A percentile compares a stretch with the other conserved stretches of the same genome.
Conservation (phyloP, 805 yeast genomes). For the Ogataea minuta region DNA sequence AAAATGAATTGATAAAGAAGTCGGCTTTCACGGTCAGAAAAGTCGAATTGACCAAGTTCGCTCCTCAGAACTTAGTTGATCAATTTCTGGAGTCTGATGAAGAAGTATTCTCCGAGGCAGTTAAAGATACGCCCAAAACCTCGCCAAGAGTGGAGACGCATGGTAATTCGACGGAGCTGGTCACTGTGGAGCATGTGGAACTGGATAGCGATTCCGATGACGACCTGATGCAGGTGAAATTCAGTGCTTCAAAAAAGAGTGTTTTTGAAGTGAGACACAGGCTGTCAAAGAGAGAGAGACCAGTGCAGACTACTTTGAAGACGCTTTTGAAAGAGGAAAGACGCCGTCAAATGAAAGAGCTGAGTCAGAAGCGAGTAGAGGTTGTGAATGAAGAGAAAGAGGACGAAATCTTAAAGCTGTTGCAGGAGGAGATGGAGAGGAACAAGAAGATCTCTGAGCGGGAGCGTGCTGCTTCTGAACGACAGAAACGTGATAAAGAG, state of each 20-base stretch:
- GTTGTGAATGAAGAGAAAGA: slow-evolving; percentile 12
- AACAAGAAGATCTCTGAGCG: slow-evolving; percentile 15
- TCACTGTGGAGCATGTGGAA: slow-evolving; percentile 9
- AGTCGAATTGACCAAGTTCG: slow-evolving; percentile 22
- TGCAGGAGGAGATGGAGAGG: slow-evolving; percentile 24
- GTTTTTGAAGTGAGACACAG: slow-evolving; percentile 18
- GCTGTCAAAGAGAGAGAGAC: slow-evolving; percentile 13
- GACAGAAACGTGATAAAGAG: slow-evolving; percentile 11
- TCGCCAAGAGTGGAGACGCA: slow-evolving; percentile 16
- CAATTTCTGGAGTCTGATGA: slow-evolving; percentile 23
- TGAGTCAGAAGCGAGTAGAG: slow-evolving; percentile 16
- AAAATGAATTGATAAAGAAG: slow-evolving; percentile 23
- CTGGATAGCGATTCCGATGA: slow-evolving; percentile 22
- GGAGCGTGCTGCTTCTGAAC: slow-evolving; percentile 17
- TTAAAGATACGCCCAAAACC: slow-evolving; percentile 19
- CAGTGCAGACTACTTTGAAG: slow-evolving; percentile 15
- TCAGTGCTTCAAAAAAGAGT: slow-evolving; percentile 15
- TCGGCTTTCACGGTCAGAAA: slow-evolving; percentile 15
- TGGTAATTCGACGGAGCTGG: background rate
- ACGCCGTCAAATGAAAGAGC: slow-evolving; percentile 15
- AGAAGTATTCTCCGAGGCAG: slow-evolving; percentile 19
- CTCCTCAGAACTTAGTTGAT: slow-evolving; percentile 22
- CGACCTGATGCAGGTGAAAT: slow-evolving; percentile 15
- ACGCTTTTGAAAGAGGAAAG: slow-evolving; percentile 18
- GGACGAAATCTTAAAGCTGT: slow-evolving; percentile 23